Evolutionary conservation across 2,329 filamentous ascomycete genomes (phyloP), one percentile per base, ranked within the genome.

Genomic region (Blastomyces silverae): DNA sequence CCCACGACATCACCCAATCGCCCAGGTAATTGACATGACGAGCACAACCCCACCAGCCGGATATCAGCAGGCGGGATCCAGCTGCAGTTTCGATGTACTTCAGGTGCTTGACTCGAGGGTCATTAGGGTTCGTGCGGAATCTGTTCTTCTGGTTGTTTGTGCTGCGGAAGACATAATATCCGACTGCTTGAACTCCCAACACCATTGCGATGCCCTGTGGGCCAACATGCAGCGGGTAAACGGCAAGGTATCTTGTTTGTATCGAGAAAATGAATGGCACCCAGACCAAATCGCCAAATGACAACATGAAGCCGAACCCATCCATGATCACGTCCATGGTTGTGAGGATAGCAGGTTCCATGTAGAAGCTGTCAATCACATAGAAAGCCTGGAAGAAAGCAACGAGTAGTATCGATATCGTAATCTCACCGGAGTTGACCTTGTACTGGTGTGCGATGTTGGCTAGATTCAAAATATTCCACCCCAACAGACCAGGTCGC

Each of bases 261-360:
- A 91, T 81, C 22, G 87, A 89, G 82, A 96, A 97, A 65, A 91
- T 83, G 75, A 96, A 96, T 0, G 93, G 93, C 2, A 97, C 85
- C 93, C 93, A 97, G 67, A 89, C 90, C 6, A 97, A 82, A 72
- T 97, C 93, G 64, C 92, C 93, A 74, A 97, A 97, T 1, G 90
- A 83, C 44, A 97, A 83, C 93, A 97, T 97, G 80, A 91, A 91
- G 63, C 93, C 93, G 70, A 97, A 96, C 6, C 93, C 93, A 71
- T 97, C 93, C 53, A 87, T 90, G 62, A 89, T 96, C 69, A 97
- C 89, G 74, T 97, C 93, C 79, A 97, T 97, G 42, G 92, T 97
- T 1, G 92, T 97, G 68, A 97, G 80, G 67, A 97, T 89, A 1
- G 91, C 89, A 0, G 90, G 84, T 76, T 97, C 93, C 84, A 93